phyloP scores from a whole-genome alignment of 805 yeast genomes.

The Peterozyma xylosa region DNA sequence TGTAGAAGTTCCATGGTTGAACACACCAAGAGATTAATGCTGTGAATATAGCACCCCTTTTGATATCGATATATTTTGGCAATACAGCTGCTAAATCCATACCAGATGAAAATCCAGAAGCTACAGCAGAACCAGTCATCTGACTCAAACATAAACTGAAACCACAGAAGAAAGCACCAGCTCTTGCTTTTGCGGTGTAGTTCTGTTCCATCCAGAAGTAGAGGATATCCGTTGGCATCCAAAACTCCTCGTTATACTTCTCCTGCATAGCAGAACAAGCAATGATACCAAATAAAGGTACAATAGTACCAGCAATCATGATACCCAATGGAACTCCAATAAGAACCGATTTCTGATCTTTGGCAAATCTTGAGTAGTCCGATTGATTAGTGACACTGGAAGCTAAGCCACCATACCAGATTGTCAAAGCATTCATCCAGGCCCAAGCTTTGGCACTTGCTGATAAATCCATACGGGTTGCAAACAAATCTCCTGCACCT shows the following conservation, averaged over 20 bases:
- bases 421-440: slow-evolving; percentile 31
- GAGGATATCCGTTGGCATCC: slow-evolving; percentile 31
- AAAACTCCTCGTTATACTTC: slow-evolving; percentile 26
- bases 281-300: slow-evolving; percentile 31
- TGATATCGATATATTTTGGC: slow-evolving; percentile 31
- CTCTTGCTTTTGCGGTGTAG: slow-evolving; percentile 26
- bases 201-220: slow-evolving; percentile 16
- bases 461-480: slow-evolving; percentile 13
- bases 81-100: slow-evolving; percentile 33
- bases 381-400: slow-evolving; percentile 31
- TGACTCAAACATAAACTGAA: slow-evolving; percentile 27
- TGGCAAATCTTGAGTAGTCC: slow-evolving; percentile 32
- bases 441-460: slow-evolving; percentile 27
- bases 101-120: slow-evolving; percentile 31
- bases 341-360: slow-evolving; percentile 16
- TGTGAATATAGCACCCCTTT: slow-evolving; percentile 27
- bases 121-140: slow-evolving; percentile 25
- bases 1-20: slow-evolving; percentile 32
- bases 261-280: slow-evolving; percentile 26
- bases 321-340: slow-evolving; percentile 24
- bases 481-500: slow-evolving; percentile 18
- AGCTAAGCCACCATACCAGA: slow-evolving; percentile 32
- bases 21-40: slow-evolving; percentile 27
- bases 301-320: slow-evolving; percentile 27
- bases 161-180: slow-evolving; percentile 33